Evolutionary conservation across 805 yeast species (phyloP).

Genomic region (Lachancea fermentati): DNA sequence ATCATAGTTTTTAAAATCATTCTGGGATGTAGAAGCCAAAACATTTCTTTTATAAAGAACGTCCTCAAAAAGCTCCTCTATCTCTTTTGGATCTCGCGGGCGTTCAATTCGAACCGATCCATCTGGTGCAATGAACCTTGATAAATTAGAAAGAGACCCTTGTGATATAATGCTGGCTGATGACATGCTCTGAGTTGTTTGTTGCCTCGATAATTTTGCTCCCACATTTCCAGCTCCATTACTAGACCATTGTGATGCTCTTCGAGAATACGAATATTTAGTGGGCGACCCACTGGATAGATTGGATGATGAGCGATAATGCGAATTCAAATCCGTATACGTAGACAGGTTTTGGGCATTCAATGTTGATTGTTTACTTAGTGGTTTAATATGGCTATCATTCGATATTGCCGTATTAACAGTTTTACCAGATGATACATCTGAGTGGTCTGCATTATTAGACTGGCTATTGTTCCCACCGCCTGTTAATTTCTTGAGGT

Average conservation of each 20-base stretch:
- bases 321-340: conserved; percentile 17
- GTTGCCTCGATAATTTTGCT: conserved; percentile 20
- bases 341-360: conserved; percentile 28
- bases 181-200: conserved; percentile 22
- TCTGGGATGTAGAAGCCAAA: conserved; percentile 65
- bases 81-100: conserved; percentile 59
- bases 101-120: conserved; percentile 45
- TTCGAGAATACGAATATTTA: conserved; percentile 25
- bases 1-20: conserved; percentile 69
- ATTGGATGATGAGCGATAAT: conserved; percentile 10
- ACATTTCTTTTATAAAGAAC: conserved; percentile 76
- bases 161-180: conserved; percentile 26
- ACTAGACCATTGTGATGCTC: conserved; percentile 16
- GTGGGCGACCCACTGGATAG: conserved; percentile 16
- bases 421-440: conserved; percentile 13
- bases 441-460: conserved; percentile 5
- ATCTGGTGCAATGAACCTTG: conserved; percentile 24
- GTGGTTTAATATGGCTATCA: conserved; percentile 18
- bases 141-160: conserved; percentile 23
- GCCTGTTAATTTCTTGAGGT: conserved; percentile 26
- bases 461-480: conserved; percentile 5
- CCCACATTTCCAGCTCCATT: neutral
- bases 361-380: conserved; percentile 25
- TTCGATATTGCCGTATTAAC: conserved; percentile 14
- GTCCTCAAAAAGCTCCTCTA: conserved; percentile 70